A percentile compares a stretch with the other conserved stretches of the same genome.
phyloP scores from a whole-genome alignment of 2,329 filamentous ascomycete species.

The Purpureocillium takamizusanense region DNA sequence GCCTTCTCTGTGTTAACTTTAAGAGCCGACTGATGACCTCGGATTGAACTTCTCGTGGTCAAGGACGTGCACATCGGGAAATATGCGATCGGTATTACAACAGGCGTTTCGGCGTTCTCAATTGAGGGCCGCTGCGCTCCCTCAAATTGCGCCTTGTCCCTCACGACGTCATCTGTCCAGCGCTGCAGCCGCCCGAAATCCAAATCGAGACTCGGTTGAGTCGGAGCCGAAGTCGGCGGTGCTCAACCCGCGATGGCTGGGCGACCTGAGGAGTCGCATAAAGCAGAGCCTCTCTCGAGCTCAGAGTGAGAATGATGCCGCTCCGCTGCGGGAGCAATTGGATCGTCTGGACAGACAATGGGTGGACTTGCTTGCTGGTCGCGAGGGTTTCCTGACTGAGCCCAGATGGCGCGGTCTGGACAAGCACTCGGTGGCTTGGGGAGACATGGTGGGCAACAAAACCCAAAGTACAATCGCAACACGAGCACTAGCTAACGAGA shows the following conservation, averaged over 20 bases:
- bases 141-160: too few species aligned
- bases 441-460: constrained; percentile 61
- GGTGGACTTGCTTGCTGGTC: constrained; percentile 62
- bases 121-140: too few species aligned
- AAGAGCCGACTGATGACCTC: too few species aligned
- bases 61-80: too few species aligned
- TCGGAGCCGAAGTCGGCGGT: neutral
- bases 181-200: neutral
- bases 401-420: constrained; percentile 50
- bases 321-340: constrained; percentile 7
- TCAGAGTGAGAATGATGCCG: neutral
- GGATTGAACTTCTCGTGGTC: too few species aligned
- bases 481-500: too few species aligned
- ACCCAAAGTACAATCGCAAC: too few species aligned
- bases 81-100: too few species aligned
- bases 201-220: neutral
- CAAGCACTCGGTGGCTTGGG: constrained; percentile 66
- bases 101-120: too few species aligned
- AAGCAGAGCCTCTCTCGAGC: constrained; percentile 5
- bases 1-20: too few species aligned
- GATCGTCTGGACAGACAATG: constrained; percentile 39
- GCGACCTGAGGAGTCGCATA: constrained; percentile 15
- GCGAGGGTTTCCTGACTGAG: constrained; percentile 65
- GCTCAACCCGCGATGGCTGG: constrained; percentile 17
- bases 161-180: too few species aligned